Conservation (phyloP, 306 rosid genomes). For the Alnus rubra region DNA sequence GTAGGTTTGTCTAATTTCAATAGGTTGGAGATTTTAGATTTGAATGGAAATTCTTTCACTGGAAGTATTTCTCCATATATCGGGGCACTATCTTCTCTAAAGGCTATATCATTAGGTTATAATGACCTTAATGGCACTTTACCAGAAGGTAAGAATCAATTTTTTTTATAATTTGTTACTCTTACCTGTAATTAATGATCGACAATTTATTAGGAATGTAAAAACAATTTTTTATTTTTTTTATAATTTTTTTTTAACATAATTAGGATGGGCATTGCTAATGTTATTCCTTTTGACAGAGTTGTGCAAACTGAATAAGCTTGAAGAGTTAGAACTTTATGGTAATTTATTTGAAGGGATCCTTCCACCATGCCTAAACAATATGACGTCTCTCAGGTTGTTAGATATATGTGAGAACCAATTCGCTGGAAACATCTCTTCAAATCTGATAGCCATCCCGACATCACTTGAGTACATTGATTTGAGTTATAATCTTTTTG, state of each 20-base stretch:
- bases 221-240: too few species aligned
- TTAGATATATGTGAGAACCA: slow-evolving; percentile 17
- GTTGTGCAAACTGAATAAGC: slow-evolving; percentile 11
- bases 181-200: too few species aligned
- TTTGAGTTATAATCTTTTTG: slow-evolving; percentile 16
- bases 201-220: too few species aligned
- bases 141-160: neutral
- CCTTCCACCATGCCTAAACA: slow-evolving; percentile 23
- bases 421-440: slow-evolving; percentile 13
- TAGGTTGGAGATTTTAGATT: neutral
- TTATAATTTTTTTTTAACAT: too few species aligned
- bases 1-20: neutral
- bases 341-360: slow-evolving; percentile 5
- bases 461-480: slow-evolving; percentile 16
- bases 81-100: neutral
- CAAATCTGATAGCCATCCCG: neutral
- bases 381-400: slow-evolving; percentile 13
- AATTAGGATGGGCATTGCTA: neutral
- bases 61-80: neutral
- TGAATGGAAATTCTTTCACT: neutral
- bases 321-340: slow-evolving; percentile 13
- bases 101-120: neutral
- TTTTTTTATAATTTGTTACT: too few species aligned
- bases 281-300: neutral
- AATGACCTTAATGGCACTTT: neutral